Base-by-base conservation (phyloP, 495 filamentous ascomycete species). In the Diplogelasinospora grovesii region DNA sequence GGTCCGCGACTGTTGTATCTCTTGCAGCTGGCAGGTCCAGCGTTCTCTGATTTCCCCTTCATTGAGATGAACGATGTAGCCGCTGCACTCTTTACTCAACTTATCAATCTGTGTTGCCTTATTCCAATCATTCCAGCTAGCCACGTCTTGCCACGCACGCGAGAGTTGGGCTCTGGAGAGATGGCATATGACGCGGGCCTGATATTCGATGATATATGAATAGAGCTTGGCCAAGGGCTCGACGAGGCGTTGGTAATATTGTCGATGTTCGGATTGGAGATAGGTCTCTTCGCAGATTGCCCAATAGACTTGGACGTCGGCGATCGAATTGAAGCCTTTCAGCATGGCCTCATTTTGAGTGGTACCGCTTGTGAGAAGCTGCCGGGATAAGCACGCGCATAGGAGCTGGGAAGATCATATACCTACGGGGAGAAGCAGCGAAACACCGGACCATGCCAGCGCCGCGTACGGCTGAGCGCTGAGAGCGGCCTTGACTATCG, bases 201-300 rank as follows among this genome's bases (percentile, higher is more conserved):
- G 55, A 36, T 65, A 64, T 33, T 62, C 56, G 29, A 66, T 48
- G 15, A 66, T 47, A n/a, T 46, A 21, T 0, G 52, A 59, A 42
- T 66, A 66, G 20, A 60, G 43, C 27, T 50, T 40, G 31, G 42
- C 34, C 9, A 56, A 26, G 9, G 39, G 19, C 13, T 37, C 16
- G 24, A 28, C 13, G 24, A 56, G 25, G 18, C 5, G 8, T 41
- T 29, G 16, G 31, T 50, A 30, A 7, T 46, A 20, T 19, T 36
- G 31, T 41, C 4, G 24, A 26, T 32, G 20, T 42, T 22, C 16
- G 15, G 48, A 35, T 31, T n/a, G 9, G 43, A 50, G 31, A 22
- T 37, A 50, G 6, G 39, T 46, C n/a, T 59, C 38, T 36, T 53
- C 45, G 29, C 43, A 51, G 32, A 49, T 34, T 38, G 41, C 32